Evolutionary conservation across 2,329 filamentous ascomycete genomes (phyloP), one percentile per base, ranked within the genome.

Genomic region (Cyanodermella asteris): DNA sequence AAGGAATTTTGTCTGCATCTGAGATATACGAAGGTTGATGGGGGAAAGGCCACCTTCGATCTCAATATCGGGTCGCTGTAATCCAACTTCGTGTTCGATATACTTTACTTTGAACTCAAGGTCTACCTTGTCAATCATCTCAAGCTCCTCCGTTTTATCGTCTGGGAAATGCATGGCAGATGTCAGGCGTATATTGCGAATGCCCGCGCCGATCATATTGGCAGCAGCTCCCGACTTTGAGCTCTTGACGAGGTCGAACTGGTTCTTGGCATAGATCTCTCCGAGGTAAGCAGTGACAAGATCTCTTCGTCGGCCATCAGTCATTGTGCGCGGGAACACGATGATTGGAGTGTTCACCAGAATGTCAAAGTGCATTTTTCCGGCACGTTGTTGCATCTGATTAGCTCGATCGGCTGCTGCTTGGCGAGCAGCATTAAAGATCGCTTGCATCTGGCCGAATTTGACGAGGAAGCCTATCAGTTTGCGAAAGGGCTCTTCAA

Each of bases 371-470:
- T 90, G 82, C 55, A 94, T 77, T 34, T 78, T 80, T 40, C 72
- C 78, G 1, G 77, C 76, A 41, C 71, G 82, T 41, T 94, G 74
- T 41, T 94, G 87, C 5, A 97, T 66, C 41, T 93, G 82, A 30
- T 67, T 91, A 7, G 87, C 90, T 46, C 93, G 82, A 32, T 77
- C 84, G 19, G 87, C 78, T 3, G 90, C 87, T 19, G 84, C 90
- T 48, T 91, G 80, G 17, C 90, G 69, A 8, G 90, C 87, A 20
- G 87, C 84, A 42, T 99, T 97, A 56, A 91, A 97, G 26, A 97
- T 75, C 13, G 87, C 84, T 49, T 97, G 87, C 87, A 99, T 99
- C 50, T 91, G 91, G 31, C 90, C 87, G 45, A 99, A 99, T 41
- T 97, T 97, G 45, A 99, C 81, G 21, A 91, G 59, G 47, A 97